These are phyloP conservation scores for Tremellales sp. DNA, from an alignment of 1,284 basidiomycete genomes.

Conservation along the genomic window DNA sequence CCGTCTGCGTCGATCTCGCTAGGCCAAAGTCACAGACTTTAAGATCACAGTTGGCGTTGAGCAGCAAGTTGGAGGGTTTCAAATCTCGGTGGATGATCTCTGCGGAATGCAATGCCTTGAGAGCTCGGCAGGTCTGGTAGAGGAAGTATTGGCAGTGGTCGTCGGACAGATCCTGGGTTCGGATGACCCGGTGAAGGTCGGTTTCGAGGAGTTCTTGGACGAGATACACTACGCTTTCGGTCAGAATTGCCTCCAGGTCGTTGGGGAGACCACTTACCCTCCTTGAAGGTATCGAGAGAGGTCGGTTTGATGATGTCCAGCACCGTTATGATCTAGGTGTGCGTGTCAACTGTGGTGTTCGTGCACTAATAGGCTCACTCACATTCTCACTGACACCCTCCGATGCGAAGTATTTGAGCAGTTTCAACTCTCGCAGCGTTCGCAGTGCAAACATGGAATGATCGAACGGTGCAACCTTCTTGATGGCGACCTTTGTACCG, in stretches of 20 bases:
- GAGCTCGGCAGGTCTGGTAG: slow-evolving; percentile 69
- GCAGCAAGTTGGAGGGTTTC: slow-evolving; percentile 90
- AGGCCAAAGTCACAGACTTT: slow-evolving; percentile 93
- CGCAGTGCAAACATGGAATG: slow-evolving; percentile 87
- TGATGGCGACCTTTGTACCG: slow-evolving; percentile 77
- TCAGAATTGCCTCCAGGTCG: not conserved
- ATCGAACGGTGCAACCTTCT: slow-evolving; percentile 89
- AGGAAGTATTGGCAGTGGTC: slow-evolving; percentile 70
- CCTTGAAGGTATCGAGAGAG: slow-evolving; percentile 85
- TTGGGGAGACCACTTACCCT: slow-evolving; percentile 54
- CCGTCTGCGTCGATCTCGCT: slow-evolving; percentile 79
- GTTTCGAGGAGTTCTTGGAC: slow-evolving; percentile 80
- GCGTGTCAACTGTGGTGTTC: not conserved
- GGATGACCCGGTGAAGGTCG: slow-evolving; percentile 67
- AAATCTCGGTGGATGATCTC: slow-evolving; percentile 91
- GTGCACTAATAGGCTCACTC: slow-evolving; percentile 39
- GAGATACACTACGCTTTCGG: slow-evolving; percentile 48
- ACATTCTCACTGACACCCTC: slow-evolving; percentile 91
- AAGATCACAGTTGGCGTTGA: slow-evolving; percentile 94
- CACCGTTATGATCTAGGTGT: slow-evolving; percentile 80
- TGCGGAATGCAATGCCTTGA: slow-evolving; percentile 88
- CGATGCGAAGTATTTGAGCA: slow-evolving; percentile 85
- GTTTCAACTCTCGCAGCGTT: slow-evolving; percentile 79
- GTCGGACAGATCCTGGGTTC: slow-evolving; percentile 76
- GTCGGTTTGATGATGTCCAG: slow-evolving; percentile 89